Base-by-base conservation (phyloP, 1,139 yeast genomes). In the Scheffersomyces cryptocercus region DNA sequence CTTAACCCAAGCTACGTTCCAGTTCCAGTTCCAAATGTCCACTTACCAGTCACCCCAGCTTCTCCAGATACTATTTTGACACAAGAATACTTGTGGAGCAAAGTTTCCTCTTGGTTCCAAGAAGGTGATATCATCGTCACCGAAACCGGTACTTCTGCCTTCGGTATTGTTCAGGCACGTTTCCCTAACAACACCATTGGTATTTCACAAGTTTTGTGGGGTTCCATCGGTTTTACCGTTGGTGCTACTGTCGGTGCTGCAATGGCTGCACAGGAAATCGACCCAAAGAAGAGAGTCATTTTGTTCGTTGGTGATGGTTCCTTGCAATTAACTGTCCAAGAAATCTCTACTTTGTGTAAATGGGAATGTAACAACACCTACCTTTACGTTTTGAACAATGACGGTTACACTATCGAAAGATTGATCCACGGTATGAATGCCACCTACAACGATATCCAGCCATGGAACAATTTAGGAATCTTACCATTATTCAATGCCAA, bases 111-210 rank as follows among this genome's bases (percentile, higher is more conserved):
- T 37, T 88, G 88, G 85, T 78, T 88, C 61, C 75, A 78, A 61
- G 85, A 84, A 58, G 91, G 93, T 52, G 96, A 88, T 68, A 77
- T 88, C 48, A 80, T 88, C 54, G 77, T 88, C 56, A 82, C 93
- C 46, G 96, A 88, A 67, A 88, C 96, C 38, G 96, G 96, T 69
- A 88, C 96, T 36, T 84, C 95, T 30, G 88, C 95, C 33, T 88
- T 88, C 62, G 96, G 96, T 70, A 83, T 88, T 53, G 79, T 85
- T 54, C 87, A 84, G 62, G 77, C 93, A 37, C 80, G 81, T 61
- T 88, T 85, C 82, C 95, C 96, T 51, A 70, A 77, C 59, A 71
- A 83, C 63, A 76, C 84, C 37, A 68, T 79, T 52, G 95, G 95
- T 59, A 88, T 88, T 52, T 86, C 95, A 42, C 96, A 88, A 70